Base-by-base conservation (phyloP, 2,329 filamentous ascomycete genomes). In the Beauveria sp. region DNA sequence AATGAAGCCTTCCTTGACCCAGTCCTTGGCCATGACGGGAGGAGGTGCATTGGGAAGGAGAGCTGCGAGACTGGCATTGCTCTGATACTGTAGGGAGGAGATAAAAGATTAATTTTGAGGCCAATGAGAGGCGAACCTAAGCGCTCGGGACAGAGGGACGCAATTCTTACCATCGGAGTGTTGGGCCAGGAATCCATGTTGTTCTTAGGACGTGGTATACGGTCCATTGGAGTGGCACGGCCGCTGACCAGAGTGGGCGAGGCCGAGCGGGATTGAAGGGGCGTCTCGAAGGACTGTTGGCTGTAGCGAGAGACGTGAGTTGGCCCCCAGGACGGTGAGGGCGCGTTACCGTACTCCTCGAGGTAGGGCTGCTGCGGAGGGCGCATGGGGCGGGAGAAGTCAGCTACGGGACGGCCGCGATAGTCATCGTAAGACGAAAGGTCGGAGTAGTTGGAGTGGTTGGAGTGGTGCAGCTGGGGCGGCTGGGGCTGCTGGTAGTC, bases 51-150 rank as follows among this genome's bases (percentile, higher is more conserved):
- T 66, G 20, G 72, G 74, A 4, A 79, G 68, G 8, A 79, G 70
- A 18, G 71, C 74, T 2, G 75, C 70, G 41, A 78, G 69, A 62
- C 74, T 78, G 54, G 75, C 69, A 53, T 76, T 70, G 68, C 76
- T 78, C 65, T 76, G 75, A 62, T 75, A 72, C 76, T 78, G 66
- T 61, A 64, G 14, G 16, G 14, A 41, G 30, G 26, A 34, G 6
- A 18, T 52, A 7, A 12, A 9, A 34, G 20, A 50, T 63, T 28
- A 63, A 64, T 37, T 63, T 41, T 3, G 16, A 40, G 16, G 20
- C 7, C 26, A 30, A 22, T 5, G 6, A 20, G 20, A 26, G 16
- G 61, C 40, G 51, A 41, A 56, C 26, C 28, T 8, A 44, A 40
- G 24, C 16, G 16, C 26, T 47, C 37, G 28, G 50, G 24, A 51